Conservation (phyloP, 2,329 filamentous ascomycete species). For the Knufia fluminis region DNA sequence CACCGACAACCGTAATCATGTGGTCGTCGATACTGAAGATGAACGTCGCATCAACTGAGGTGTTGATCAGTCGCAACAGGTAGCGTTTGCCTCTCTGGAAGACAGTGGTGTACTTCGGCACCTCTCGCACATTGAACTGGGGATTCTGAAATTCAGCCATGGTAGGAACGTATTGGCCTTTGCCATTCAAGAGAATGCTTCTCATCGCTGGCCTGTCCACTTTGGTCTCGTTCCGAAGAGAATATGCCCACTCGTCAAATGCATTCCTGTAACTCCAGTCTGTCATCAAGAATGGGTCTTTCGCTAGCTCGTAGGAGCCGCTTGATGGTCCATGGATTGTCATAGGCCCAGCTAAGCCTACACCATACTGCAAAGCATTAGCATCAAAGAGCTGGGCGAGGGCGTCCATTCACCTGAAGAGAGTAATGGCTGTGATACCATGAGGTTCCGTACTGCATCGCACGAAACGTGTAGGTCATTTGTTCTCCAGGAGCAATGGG, state of each 20-base stretch:
- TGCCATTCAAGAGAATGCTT: neutral
- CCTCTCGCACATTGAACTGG: too few relatives aligned
- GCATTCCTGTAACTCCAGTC: constrained; percentile 9
- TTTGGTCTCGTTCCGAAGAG: too few relatives aligned
- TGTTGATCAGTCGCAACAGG: constrained; percentile 22
- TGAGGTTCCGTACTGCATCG: constrained; percentile 44
- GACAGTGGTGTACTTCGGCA: too few relatives aligned
- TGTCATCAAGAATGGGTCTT: constrained; percentile 10
- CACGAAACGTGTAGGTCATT: constrained; percentile 49
- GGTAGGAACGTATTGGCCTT: neutral
- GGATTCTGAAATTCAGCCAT: too few relatives aligned
- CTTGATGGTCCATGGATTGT: constrained; percentile 12
- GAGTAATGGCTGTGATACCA: constrained; percentile 56
- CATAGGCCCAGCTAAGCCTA: neutral
- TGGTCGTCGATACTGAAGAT: constrained; percentile 24
- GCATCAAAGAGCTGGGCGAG: too few relatives aligned
- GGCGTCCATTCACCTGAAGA: constrained; percentile 2
- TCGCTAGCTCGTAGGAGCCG: constrained; percentile 10
- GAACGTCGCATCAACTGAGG: constrained; percentile 16
- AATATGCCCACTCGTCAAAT: too few relatives aligned
- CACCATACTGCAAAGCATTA: neutral
- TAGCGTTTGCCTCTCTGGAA: constrained; percentile 9
- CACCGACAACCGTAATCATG: constrained; percentile 16
- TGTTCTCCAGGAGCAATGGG: constrained; percentile 42
- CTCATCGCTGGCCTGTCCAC: too few relatives aligned